Conservation (phyloP, 208 protist genomes). For the Pavlovales sp. region DNA sequence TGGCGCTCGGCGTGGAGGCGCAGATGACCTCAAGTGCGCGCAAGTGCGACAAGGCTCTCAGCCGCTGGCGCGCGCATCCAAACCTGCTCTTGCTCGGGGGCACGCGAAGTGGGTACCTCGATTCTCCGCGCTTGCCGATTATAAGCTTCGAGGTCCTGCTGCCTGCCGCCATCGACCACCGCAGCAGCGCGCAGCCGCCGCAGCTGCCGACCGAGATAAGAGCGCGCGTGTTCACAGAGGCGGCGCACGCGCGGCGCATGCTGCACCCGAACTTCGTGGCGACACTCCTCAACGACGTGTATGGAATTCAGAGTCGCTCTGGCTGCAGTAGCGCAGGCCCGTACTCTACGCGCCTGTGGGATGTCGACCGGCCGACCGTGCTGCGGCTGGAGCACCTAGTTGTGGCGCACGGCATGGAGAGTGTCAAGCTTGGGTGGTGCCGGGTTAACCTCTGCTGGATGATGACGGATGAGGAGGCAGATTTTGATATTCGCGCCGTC, state of each 20-base stretch:
- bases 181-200: too few relatives aligned
- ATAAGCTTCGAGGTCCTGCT: neutral
- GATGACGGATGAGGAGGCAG: too few relatives aligned
- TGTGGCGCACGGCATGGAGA: too few relatives aligned
- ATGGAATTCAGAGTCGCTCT: slow-evolving; percentile 65
- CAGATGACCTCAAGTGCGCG: neutral
- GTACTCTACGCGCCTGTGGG: slow-evolving; percentile 1
- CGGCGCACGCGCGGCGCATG: neutral
- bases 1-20: neutral
- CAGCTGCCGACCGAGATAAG: too few relatives aligned
- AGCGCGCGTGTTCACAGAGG: too few relatives aligned
- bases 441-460: too few relatives aligned
- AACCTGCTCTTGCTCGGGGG: neutral
- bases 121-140: neutral
- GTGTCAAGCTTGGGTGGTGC: too few relatives aligned
- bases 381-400: too few relatives aligned
- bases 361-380: too few relatives aligned
- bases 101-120: neutral
- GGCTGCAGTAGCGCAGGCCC: slow-evolving; percentile 70
- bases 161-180: too few relatives aligned
- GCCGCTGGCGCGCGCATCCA: neutral
- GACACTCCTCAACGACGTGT: slow-evolving; percentile 69
- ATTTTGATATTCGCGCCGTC: too few relatives aligned
- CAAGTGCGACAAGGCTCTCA: neutral
- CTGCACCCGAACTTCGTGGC: slow-evolving; percentile 69